phyloP scores from a whole-genome alignment of 345 rosid genomes.

The Ailanthus altissimus region DNA sequence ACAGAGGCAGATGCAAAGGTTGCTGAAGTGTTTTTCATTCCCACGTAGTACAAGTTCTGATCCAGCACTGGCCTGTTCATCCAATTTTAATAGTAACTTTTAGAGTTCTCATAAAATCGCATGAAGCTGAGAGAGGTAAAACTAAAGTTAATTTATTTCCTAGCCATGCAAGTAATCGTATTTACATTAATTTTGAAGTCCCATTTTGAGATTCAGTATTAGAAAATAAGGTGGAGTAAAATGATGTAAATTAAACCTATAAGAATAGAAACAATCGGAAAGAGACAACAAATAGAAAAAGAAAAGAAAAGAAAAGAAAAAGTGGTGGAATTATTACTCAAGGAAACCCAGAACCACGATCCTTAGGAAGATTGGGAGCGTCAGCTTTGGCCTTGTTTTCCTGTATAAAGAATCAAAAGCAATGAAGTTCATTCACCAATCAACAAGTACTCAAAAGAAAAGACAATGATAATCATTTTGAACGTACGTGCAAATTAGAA shows the following conservation, averaged over 20 bases:
- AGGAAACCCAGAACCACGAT: conserved; percentile 75
- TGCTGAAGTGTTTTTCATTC: conserved; percentile 86
- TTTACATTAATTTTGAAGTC: no score
- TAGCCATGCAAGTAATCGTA: no score
- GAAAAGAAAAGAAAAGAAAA: neutral
- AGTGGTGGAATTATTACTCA: conserved; percentile 59
- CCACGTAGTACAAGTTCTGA: conserved; percentile 77
- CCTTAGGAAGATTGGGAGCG: conserved; percentile 69
- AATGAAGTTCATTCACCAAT: neutral
- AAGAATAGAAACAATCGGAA: no score
- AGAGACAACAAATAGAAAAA: no score
- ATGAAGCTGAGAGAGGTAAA: no score
- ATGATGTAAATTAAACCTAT: no score
- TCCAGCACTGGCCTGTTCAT: conserved; percentile 81
- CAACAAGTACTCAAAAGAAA: neutral
- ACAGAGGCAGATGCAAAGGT: conserved; percentile 70
- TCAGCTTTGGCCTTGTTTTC: conserved; percentile 89
- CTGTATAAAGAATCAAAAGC: conserved; percentile 36
- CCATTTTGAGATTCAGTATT: no score
- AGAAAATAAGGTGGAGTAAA: no score
- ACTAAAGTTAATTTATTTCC: no score
- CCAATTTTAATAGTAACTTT: neutral
- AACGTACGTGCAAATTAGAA: no score
- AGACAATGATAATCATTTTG: neutral
- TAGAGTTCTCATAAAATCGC: neutral